Conservation (phyloP, 2,329 filamentous ascomycete genomes). For the Tolypocladium capitatum region DNA sequence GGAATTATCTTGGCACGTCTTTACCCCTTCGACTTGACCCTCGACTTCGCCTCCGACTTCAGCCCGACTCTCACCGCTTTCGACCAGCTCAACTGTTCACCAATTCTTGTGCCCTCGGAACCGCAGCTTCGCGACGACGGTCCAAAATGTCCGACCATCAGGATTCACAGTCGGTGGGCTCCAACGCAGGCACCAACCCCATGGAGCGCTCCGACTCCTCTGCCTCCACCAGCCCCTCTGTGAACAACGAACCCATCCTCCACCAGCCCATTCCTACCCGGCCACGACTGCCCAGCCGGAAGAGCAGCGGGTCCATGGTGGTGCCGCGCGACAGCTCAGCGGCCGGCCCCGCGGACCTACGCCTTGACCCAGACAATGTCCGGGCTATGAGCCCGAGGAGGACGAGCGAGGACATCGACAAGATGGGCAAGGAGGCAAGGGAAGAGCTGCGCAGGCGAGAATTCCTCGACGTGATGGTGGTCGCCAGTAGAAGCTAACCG, state of each 20-base stretch:
- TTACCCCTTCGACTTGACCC: too few species aligned
- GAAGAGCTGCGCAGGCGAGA: slow-evolving; percentile 46
- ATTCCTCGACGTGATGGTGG: background rate
- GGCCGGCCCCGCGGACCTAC: slow-evolving; percentile 56
- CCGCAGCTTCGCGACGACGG: background rate
- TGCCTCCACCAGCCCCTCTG: slow-evolving; percentile 17
- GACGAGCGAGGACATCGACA: slow-evolving; percentile 82
- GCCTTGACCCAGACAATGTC: slow-evolving; percentile 75
- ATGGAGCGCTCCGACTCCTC: slow-evolving; percentile 26
- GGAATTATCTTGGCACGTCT: too few species aligned
- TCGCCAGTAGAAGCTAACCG: background rate
- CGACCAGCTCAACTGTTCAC: background rate
- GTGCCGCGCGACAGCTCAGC: slow-evolving; percentile 64
- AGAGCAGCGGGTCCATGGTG: slow-evolving; percentile 72
- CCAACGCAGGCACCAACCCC: slow-evolving; percentile 14
- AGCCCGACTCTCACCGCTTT: too few species aligned
- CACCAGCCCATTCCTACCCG: slow-evolving; percentile 42
- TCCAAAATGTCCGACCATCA: slow-evolving; percentile 9
- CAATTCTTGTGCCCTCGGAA: background rate
- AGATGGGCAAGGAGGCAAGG: slow-evolving; percentile 70
- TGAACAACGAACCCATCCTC: slow-evolving; percentile 26
- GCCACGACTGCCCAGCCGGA: slow-evolving; percentile 57
- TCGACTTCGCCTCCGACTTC: too few species aligned
- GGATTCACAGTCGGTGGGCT: slow-evolving; percentile 11
- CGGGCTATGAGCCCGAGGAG: slow-evolving; percentile 87